Evolutionary conservation across 23 red algal species (phyloP), one percentile per base, ranked within the genome.

Genomic region (Agarophyton chilense): DNA sequence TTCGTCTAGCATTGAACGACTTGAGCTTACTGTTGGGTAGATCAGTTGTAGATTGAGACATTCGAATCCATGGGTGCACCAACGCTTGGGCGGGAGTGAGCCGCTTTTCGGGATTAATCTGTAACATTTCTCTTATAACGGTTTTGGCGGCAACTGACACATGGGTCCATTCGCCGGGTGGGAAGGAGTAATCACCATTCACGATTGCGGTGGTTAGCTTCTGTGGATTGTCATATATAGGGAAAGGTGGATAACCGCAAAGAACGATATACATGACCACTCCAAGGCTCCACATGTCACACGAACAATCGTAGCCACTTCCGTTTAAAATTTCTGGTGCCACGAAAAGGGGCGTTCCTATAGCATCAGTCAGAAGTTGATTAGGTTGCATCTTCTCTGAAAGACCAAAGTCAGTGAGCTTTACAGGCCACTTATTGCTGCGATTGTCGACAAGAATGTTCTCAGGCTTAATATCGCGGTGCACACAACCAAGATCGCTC

Each of bases 261-360:
- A 98, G 81, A 67, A 98, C 90, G 26, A 92, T 52, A 40, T 93
- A 98, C 40, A 98, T 57, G 18, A 98, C 90, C 17, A 98, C 84
- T 18, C 95, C 95, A 33, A 98, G 79, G 64, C 90, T 93, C 95
- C 95, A 98, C 82, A 91, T 90, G 64, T 98, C 95, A 39, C 95
- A 98, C 6, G 90, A 84, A 55, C 90, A 90, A 49, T 88, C 90
- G 54, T 98, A 98, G 34, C 95, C 95, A 16, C 60, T 40, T 7
- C 89, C 74, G 25, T 84, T 85, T 28, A 98, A 81, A 73, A 98
- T 92, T 67, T 98, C 95, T 14, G 95, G 95, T 10, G 95, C 95
- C 54, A 93, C 92, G 70, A 94, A 98, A 35, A 91, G 84, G 26
- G 95, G 95, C 28, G 95, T 98, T 10, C 95, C 95, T n/a, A 98